Conservation (phyloP, 2,329 filamentous ascomycete genomes). For the Aspergillus pseudoglaucus region DNA sequence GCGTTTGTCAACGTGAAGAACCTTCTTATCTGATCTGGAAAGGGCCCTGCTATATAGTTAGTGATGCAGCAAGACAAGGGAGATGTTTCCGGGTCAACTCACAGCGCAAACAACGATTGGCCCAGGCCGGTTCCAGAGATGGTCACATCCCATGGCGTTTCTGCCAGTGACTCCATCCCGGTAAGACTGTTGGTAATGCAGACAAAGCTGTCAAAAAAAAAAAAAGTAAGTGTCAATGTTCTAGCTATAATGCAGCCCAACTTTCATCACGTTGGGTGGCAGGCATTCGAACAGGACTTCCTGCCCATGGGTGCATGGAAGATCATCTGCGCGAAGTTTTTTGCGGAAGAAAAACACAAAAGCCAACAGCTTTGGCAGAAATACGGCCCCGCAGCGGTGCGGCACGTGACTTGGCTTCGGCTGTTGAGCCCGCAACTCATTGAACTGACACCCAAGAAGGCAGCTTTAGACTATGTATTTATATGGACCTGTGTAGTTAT, state of each 20-base stretch:
- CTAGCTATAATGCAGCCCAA: conserved; percentile 10
- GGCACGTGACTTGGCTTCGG: conserved; percentile 14
- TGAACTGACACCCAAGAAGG: background rate
- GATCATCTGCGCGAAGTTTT: conserved; percentile 8
- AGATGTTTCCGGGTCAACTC: conserved; percentile 21
- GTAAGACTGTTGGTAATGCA: conserved; percentile 7
- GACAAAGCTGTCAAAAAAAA: conserved; percentile 14
- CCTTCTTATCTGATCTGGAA: conserved; percentile 83
- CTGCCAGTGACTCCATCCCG: conserved; percentile 65
- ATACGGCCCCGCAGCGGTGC: conserved; percentile 11
- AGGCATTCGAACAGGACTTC: conserved; percentile 8
- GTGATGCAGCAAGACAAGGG: conserved; percentile 9
- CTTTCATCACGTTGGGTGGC: conserved; percentile 18
- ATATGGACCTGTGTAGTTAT: too few relatives aligned
- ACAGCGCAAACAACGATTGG: conserved; percentile 76
- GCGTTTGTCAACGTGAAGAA: conserved; percentile 84
- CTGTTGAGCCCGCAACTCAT: background rate
- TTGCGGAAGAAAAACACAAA: conserved; percentile 9
- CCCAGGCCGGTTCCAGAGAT: conserved; percentile 72
- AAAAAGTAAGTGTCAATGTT: conserved; percentile 7
- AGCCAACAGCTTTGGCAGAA: conserved; percentile 12
- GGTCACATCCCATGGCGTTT: conserved; percentile 71
- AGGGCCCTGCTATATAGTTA: conserved; percentile 66
- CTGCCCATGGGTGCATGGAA: conserved; percentile 14
- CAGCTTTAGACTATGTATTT: background rate